These are phyloP conservation scores for Elaeis oleifera DNA, from an alignment of 202 grass and related monocot genomes.

Conservation along the genomic window DNA sequence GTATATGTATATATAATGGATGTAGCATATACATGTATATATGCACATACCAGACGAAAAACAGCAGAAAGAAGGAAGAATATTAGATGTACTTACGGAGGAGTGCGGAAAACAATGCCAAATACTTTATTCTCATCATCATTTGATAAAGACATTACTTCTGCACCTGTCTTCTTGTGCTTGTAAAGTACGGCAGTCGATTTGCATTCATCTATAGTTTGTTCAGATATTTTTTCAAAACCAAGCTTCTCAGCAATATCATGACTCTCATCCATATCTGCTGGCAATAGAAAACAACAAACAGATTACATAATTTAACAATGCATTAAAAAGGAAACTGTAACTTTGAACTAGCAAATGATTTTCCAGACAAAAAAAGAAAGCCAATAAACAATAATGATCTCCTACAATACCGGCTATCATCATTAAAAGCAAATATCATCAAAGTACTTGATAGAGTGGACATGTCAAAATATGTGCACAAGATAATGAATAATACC, in stretches of 20 bases:
- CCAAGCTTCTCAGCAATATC: constrained; percentile 77
- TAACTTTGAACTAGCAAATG: too few relatives aligned
- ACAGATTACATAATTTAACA: constrained; percentile 19
- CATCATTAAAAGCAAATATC: too few relatives aligned
- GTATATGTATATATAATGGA: too few relatives aligned
- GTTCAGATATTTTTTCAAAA: constrained; percentile 79
- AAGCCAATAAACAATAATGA: too few relatives aligned
- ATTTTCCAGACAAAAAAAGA: too few relatives aligned
- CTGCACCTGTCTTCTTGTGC: constrained; percentile 90
- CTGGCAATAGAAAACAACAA: constrained; percentile 22
- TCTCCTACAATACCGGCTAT: too few relatives aligned
- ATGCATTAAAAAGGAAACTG: too few relatives aligned
- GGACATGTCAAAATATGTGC: too few relatives aligned
- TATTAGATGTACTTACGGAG: constrained; percentile 60
- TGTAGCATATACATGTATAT: too few relatives aligned
- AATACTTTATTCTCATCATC: constrained; percentile 98
- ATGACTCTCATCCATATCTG: constrained; percentile 56
- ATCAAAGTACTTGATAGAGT: too few relatives aligned
- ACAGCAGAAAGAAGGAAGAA: constrained; percentile 10
- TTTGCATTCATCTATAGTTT: constrained; percentile 95
- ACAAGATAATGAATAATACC: too few relatives aligned
- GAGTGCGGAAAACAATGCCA: constrained; percentile 92
- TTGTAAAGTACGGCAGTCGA: constrained; percentile 78
- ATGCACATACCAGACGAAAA: neutral
- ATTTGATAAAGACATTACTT: constrained; percentile 91